Conservation (phyloP, 1,139 yeast genomes). For the Sugiyamaella neomexicana region DNA sequence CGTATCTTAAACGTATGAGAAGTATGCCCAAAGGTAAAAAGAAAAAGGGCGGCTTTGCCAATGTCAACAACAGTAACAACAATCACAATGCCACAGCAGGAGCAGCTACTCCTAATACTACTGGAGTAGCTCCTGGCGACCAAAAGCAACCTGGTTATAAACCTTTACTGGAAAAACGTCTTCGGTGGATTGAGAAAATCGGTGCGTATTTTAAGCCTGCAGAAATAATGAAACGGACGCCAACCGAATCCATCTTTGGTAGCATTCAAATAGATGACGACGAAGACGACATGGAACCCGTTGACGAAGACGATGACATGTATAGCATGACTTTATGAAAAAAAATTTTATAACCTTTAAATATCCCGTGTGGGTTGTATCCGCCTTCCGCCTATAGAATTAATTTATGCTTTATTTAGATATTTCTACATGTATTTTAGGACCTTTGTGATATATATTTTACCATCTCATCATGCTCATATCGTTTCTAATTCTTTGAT, state of each 20-base stretch:
- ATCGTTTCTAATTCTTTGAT: slow-evolving; percentile 51
- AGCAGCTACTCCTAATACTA: slow-evolving; percentile 41
- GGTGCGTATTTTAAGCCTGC: slow-evolving; percentile 75
- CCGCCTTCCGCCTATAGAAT: too few relatives aligned
- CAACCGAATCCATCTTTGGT: slow-evolving; percentile 58
- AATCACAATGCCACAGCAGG: too few relatives aligned
- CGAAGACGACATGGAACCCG: slow-evolving; percentile 53
- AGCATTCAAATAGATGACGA: slow-evolving; percentile 49
- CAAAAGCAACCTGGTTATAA: slow-evolving; percentile 43
- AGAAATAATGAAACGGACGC: slow-evolving; percentile 73
- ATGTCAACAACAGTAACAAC: neutral
- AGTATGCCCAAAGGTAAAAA: slow-evolving; percentile 82
- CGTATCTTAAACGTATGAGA: slow-evolving; percentile 78
- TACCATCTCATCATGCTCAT: slow-evolving; percentile 43
- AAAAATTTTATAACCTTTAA: too few relatives aligned
- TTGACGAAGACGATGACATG: slow-evolving; percentile 39
- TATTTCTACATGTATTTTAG: slow-evolving; percentile 9
- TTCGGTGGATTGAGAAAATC: slow-evolving; percentile 84
- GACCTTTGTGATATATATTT: slow-evolving; percentile 7
- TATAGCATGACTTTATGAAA: slow-evolving; percentile 20
- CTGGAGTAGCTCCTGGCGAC: slow-evolving; percentile 40
- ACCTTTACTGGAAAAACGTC: slow-evolving; percentile 76
- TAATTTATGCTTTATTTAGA: slow-evolving; percentile 14
- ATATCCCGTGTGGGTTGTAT: too few relatives aligned
- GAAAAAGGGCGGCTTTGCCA: slow-evolving; percentile 37